Conservation (phyloP, 176 grass and related monocot species). For the Hordeum marinum region DNA sequence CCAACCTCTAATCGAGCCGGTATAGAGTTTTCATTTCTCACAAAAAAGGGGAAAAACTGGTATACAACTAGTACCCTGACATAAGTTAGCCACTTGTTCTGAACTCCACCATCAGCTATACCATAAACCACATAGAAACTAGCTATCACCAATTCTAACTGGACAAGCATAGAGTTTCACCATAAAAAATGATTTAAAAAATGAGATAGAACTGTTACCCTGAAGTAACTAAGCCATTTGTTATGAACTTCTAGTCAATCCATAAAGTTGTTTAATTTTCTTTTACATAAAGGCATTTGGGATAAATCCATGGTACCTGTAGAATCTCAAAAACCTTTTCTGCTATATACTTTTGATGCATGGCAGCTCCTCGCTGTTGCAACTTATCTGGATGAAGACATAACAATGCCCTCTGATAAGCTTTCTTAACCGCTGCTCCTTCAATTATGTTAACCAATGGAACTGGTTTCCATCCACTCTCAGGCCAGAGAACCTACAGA, state of each 20-base stretch:
- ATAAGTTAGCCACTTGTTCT: neutral
- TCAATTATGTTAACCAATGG: conserved; percentile 94
- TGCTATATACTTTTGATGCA: conserved; percentile 82
- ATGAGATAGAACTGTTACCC: neutral
- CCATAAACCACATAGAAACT: neutral
- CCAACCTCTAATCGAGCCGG: neutral
- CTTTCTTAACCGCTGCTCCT: conserved; percentile 76
- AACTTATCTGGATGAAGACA: conserved; percentile 97
- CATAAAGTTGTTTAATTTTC: neutral
- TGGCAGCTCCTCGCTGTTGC: conserved; percentile 63
- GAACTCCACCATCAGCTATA: neutral
- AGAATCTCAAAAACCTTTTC: conserved; percentile 94
- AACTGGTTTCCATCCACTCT: conserved; percentile 84
- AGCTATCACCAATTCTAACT: neutral
- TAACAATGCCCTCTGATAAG: conserved; percentile 85
- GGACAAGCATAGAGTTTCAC: neutral
- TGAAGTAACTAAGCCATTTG: neutral
- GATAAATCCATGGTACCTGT: conserved; percentile 66
- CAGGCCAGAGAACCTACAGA: conserved; percentile 76
- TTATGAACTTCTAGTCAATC: neutral
- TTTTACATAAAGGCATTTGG: neutral
- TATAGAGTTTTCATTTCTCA: neutral
- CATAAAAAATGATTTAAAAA: neutral
- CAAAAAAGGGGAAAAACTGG: neutral
- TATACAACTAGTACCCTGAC: neutral